A percentile compares a stretch with the other conserved stretches of the same genome.
Conservation (phyloP, 352 stramenopile species). For the Pythium brachiatum region DNA sequence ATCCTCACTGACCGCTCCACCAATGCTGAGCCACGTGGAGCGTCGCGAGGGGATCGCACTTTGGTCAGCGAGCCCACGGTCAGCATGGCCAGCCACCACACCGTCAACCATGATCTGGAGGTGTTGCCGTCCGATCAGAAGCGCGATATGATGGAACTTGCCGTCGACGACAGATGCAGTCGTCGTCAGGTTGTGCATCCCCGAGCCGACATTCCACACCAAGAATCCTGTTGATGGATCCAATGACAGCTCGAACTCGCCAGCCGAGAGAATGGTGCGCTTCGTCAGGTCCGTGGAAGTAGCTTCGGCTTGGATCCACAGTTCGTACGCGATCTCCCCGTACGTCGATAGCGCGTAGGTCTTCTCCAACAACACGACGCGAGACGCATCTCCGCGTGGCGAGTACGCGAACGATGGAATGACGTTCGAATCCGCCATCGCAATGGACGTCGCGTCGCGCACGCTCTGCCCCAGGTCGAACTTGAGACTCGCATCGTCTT, state of each 20-base stretch:
- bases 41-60: conserved; percentile 24
- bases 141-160: conserved; percentile 58
- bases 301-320: conserved; percentile 55
- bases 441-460: conserved; percentile 25
- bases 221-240: conserved; percentile 35
- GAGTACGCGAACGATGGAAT: conserved; percentile 59
- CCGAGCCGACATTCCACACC: conserved; percentile 48
- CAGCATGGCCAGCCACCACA: conserved; percentile 33
- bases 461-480: conserved; percentile 48
- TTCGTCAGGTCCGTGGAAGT: conserved; percentile 5
- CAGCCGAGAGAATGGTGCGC: conserved; percentile 62
- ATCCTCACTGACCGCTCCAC: conserved; percentile 42
- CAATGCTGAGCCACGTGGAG: conserved; percentile 43
- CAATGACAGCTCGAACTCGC: conserved; percentile 57
- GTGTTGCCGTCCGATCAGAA: conserved; percentile 41
- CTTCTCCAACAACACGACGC: conserved; percentile 65
- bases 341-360: conserved; percentile 50
- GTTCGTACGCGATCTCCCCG: conserved; percentile 58
- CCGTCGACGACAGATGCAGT: conserved; percentile 28
- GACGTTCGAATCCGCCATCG: conserved; percentile 55
- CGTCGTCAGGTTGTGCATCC: conserved; percentile 33
- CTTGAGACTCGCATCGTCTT: conserved; percentile 28
- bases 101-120: conserved; percentile 49
- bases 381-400: conserved; percentile 39
- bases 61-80: conserved; percentile 28